These are phyloP conservation scores for Otatea glauca DNA, from an alignment of 176 grass and related monocot species.

Conservation along the genomic window DNA sequence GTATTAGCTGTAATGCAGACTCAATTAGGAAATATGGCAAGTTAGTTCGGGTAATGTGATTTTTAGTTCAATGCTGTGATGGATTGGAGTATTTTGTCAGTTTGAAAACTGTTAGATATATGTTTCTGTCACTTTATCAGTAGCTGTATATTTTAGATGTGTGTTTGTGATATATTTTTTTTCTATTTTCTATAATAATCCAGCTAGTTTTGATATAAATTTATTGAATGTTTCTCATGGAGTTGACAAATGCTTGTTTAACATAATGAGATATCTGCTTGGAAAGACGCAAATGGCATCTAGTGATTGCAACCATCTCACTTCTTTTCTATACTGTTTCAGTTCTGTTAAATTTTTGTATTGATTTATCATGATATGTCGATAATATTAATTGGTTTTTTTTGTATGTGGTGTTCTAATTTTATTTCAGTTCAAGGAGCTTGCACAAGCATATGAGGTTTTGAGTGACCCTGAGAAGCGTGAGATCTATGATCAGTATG, in stretches of 20 bases:
- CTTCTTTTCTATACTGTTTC: background rate
- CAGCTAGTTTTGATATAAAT: background rate
- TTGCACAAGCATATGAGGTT: conserved; percentile 97
- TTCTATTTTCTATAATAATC: background rate
- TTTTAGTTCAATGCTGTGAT: background rate
- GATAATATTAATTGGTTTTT: background rate
- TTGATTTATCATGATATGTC: conserved; percentile 16
- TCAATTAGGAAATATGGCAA: background rate
- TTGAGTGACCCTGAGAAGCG: conserved; percentile 96
- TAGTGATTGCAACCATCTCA: background rate
- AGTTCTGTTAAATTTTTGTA: background rate
- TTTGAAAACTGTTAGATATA: background rate
- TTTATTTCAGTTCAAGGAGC: conserved; percentile 93
- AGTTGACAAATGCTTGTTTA: background rate
- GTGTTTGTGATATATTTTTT: background rate
- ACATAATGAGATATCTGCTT: background rate
- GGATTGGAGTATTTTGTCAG: background rate
- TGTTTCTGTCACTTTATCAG: background rate
- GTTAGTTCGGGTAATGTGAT: background rate
- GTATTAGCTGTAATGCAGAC: background rate
- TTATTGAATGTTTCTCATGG: conserved; percentile 13
- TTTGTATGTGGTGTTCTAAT: conserved; percentile 4
- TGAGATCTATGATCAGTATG: conserved; percentile 98
- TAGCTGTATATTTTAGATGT: background rate
- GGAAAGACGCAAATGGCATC: background rate